A percentile compares a stretch with the other conserved stretches of the same genome.
phyloP scores from a whole-genome alignment of 73 alveolate species.

The Tetrahymena elliotti region DNA sequence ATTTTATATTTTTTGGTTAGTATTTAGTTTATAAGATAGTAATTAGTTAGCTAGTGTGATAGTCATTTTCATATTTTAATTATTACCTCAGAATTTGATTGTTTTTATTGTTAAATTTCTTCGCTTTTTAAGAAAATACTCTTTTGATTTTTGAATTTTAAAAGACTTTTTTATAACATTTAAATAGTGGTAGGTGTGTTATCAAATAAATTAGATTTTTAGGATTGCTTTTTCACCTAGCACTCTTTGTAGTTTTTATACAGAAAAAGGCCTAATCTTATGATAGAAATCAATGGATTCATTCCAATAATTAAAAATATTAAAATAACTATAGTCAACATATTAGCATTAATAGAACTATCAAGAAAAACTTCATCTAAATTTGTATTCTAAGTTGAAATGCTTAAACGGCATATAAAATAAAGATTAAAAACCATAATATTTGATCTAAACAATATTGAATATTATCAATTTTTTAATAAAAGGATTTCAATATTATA shows the following conservation, averaged over 20 bases:
- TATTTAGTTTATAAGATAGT: too few relatives aligned
- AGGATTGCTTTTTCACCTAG: neutral
- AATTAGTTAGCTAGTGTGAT: too few relatives aligned
- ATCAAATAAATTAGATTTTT: neutral
- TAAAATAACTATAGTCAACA: neutral
- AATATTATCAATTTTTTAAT: neutral
- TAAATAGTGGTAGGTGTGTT: neutral
- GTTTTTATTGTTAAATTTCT: neutral
- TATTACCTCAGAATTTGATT: neutral
- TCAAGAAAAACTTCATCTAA: neutral
- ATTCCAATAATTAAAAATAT: neutral
- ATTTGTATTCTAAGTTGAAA: neutral
- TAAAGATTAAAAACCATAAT: neutral
- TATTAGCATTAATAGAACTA: neutral
- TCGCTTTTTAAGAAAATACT: neutral
- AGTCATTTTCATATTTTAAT: neutral
- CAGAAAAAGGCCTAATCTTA: neutral
- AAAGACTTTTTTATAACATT: neutral
- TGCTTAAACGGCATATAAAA: neutral
- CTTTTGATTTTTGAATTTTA: neutral
- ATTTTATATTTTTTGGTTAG: too few relatives aligned
- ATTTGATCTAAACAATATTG: neutral
- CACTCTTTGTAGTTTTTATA: neutral
- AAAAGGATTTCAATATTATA: neutral
- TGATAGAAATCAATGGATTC: neutral